Base-by-base conservation (phyloP, 2,329 filamentous ascomycete species). In the Neobulgaria alba region DNA sequence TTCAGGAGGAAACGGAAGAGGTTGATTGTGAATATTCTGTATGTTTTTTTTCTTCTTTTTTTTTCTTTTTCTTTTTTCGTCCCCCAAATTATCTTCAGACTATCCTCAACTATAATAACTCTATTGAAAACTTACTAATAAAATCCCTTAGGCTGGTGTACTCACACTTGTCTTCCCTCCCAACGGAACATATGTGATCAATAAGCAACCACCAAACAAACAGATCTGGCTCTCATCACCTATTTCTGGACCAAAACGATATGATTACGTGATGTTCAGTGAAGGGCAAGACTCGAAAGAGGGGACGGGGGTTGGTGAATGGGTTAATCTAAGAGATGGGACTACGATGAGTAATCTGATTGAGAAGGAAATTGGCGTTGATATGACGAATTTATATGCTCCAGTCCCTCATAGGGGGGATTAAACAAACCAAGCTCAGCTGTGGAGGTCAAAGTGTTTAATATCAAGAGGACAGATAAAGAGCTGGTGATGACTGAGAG, bases 151-250 rank as follows among this genome's bases (percentile, higher is more conserved):
- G 89, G 76, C 86, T 39, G 90, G 92, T 41, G 88, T 96, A 41
- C 72, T 96, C 53, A 88, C 80, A 48, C 71, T 96, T 56, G 71
- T 67, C 5, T 77, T 85, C 53, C 76, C 78, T 1, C 67, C 72
- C 10, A 69, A 77, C 37, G 88, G 89, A 47, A 90, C 78, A 20
- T 98, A 93, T 60, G 85, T 98, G 45, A 75, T 98, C 66, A 98
- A 98, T 75, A 98, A 98, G 65, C 92, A 98, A 63, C 92, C 92
- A 0, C 88, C 90, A 15, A 96, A 95, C 71, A 92, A 88, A 70
- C 92, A 84, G 61, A 95, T 98, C 59, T 98, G 92, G 92, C 77
- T 96, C 33, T 92, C 86, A 29, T 94, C 87, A 32, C 92, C 92
- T 3, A 69, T 87, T 39, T 89, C 85, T 4, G 92, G 92, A 0